These are phyloP conservation scores for Lactifluus rugatus DNA, from an alignment of 768 basidiomycete genomes.

Conservation along the genomic window DNA sequence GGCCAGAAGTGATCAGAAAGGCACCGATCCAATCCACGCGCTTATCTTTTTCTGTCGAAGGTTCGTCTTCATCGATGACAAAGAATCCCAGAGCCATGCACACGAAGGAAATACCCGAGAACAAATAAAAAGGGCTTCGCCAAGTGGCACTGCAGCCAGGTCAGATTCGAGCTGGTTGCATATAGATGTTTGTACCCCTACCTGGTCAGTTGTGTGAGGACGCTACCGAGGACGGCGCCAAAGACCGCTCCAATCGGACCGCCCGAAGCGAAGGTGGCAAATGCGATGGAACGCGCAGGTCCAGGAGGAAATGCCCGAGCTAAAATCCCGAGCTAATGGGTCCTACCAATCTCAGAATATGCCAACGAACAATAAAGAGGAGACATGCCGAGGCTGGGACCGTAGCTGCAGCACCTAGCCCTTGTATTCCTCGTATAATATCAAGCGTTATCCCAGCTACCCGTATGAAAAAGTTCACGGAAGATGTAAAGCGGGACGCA, in stretches of 20 bases:
- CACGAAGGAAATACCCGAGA: constrained; percentile 45
- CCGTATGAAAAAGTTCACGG: not conserved
- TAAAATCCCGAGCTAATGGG: constrained; percentile 61
- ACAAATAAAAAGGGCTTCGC: constrained; percentile 57
- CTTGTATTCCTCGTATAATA: constrained; percentile 68
- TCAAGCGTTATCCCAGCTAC: constrained; percentile 54
- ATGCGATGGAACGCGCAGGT: constrained; percentile 59
- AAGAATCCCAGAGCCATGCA: constrained; percentile 44
- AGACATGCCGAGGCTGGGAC: constrained; percentile 58
- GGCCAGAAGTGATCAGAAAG: constrained; percentile 48
- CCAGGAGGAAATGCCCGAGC: constrained; percentile 69
- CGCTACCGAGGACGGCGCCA: constrained; percentile 62
- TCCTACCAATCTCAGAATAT: not conserved
- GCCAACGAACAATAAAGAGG: not conserved
- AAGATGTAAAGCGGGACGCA: not conserved
- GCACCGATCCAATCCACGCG: constrained; percentile 76
- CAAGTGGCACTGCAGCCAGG: constrained; percentile 35
- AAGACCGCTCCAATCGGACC: constrained; percentile 72
- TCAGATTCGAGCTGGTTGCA: not conserved
- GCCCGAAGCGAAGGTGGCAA: constrained; percentile 77
- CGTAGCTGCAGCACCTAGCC: constrained; percentile 67
- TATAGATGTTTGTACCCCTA: not conserved
- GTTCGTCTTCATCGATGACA: constrained; percentile 51
- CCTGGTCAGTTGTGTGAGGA: constrained; percentile 37
- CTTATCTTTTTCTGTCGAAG: constrained; percentile 25